A percentile compares a stretch with the other conserved stretches of the same genome.
Conservation (phyloP, 2,329 filamentous ascomycete genomes). For the Talaromyces verruculosus region DNA sequence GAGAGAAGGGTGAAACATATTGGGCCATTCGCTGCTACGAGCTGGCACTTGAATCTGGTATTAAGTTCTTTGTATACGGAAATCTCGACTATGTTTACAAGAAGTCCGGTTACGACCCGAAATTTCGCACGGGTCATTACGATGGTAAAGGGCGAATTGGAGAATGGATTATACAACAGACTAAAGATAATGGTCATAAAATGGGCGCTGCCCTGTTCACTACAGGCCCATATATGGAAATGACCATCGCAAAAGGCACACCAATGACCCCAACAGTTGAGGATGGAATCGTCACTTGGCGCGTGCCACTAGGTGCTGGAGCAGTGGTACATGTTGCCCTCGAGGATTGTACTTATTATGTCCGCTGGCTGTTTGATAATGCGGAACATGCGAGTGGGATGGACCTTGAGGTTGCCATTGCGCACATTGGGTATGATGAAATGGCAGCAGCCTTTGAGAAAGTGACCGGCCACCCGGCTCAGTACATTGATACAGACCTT, state of each 20-base stretch:
- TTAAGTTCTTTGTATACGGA: slow-evolving; percentile 50
- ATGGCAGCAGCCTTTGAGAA: slow-evolving; percentile 43
- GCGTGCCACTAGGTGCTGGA: slow-evolving; percentile 38
- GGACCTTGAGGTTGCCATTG: slow-evolving; percentile 49
- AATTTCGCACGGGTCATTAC: slow-evolving; percentile 52
- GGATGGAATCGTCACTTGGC: slow-evolving; percentile 45
- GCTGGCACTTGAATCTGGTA: slow-evolving; percentile 36
- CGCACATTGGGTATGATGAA: slow-evolving; percentile 42
- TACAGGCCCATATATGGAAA: slow-evolving; percentile 31
- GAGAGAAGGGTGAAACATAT: slow-evolving; percentile 54
- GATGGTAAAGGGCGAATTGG: slow-evolving; percentile 49
- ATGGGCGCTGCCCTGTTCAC: slow-evolving; percentile 23
- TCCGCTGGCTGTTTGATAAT: slow-evolving; percentile 53
- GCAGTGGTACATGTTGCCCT: slow-evolving; percentile 47
- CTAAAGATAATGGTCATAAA: not conserved
- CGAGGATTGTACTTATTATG: slow-evolving; percentile 51
- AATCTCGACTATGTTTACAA: slow-evolving; percentile 54
- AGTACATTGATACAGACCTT: not conserved
- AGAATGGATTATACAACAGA: slow-evolving; percentile 6
- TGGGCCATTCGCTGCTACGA: slow-evolving; percentile 44
- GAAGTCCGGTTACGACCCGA: slow-evolving; percentile 49
- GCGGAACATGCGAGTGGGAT: slow-evolving; percentile 45
- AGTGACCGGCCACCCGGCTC: not conserved
- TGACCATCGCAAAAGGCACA: slow-evolving; percentile 31
- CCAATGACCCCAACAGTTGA: slow-evolving; percentile 44